Evolutionary conservation across 176 grass and related monocot genomes (phyloP).

Genomic region (Zea luxurians): DNA sequence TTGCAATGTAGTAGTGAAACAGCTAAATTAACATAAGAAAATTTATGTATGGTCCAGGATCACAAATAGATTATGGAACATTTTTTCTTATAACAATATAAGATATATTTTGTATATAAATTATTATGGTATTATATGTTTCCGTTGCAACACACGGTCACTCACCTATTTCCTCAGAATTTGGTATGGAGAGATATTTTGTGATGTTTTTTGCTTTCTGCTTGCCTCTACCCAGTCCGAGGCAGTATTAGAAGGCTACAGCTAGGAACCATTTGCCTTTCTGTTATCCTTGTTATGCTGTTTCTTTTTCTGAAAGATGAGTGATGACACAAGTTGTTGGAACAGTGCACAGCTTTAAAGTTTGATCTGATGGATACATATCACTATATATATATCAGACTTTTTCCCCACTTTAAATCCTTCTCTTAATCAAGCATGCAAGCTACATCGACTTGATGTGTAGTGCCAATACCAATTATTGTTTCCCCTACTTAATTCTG

Average conservation of each 20-base stretch:
- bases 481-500: background rate
- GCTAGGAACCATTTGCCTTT: constrained; percentile 41
- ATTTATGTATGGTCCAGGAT: too few relatives aligned
- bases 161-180: constrained; percentile 21
- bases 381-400: constrained; percentile 36
- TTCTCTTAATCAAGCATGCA: constrained; percentile 15
- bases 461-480: constrained; percentile 14
- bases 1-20: too few relatives aligned
- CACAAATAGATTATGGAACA: too few relatives aligned
- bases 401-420: constrained; percentile 12
- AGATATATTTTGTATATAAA: too few relatives aligned
- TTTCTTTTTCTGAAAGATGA: constrained; percentile 47
- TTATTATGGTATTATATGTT: too few relatives aligned
- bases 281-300: constrained; percentile 43
- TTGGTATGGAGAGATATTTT: constrained; percentile 23
- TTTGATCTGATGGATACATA: constrained; percentile 25
- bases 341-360: constrained; percentile 36
- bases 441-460: too few relatives aligned
- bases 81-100: too few relatives aligned
- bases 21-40: too few relatives aligned
- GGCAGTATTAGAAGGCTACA: constrained; percentile 13
- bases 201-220: constrained; percentile 20
- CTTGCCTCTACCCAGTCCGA: constrained; percentile 27
- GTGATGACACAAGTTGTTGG: constrained; percentile 45
- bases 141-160: too few relatives aligned